These are phyloP conservation scores for Sedum album DNA, from an alignment of 164 flowering plant genomes.

Conservation along the genomic window DNA sequence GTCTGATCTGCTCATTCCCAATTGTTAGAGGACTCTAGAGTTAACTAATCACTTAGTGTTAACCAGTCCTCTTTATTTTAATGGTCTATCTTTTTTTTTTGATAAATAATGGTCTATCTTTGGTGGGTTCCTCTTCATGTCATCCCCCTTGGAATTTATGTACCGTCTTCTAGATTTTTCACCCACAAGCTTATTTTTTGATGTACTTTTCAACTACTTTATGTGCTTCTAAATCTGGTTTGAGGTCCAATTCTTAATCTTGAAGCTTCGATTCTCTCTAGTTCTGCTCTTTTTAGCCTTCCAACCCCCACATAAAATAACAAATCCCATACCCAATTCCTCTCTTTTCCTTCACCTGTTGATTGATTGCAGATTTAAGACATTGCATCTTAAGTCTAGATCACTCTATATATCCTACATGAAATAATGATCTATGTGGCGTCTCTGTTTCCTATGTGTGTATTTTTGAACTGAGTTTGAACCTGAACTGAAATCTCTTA, in stretches of 20 bases:
- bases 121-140: slow-evolving; percentile 2
- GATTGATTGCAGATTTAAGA: background rate
- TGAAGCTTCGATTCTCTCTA: background rate
- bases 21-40: background rate
- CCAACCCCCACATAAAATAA: background rate
- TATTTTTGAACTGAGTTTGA: background rate
- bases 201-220: background rate
- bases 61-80: no score
- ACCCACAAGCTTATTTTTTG: background rate
- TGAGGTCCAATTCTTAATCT: background rate
- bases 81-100: background rate
- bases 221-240: background rate
- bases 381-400: background rate
- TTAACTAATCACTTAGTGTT: background rate
- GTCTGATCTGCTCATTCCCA: no score
- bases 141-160: slow-evolving; percentile 1
- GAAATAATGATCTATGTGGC: background rate
- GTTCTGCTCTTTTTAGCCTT: background rate
- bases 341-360: background rate
- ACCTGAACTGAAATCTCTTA: background rate
- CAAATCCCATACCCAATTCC: background rate
- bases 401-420: background rate
- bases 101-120: background rate
- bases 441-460: background rate
- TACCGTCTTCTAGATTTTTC: background rate